Base-by-base conservation (phyloP, 306 rosid species). In the Canavalia ensiformis region DNA sequence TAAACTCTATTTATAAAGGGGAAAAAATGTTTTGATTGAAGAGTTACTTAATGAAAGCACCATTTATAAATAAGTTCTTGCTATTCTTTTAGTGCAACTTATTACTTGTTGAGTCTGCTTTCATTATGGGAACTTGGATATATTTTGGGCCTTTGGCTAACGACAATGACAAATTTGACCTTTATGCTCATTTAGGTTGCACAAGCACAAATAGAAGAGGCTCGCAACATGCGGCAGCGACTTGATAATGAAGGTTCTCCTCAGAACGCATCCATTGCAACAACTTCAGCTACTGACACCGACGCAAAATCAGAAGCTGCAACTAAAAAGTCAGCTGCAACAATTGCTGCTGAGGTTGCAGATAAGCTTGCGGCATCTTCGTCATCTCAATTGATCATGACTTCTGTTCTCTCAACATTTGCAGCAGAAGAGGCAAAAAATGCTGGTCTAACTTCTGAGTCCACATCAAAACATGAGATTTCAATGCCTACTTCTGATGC, bases 331-430 rank as follows among this genome's bases (percentile, higher is more conserved):
- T 91, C 95, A 8, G 86, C 97, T 67, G 90, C 98, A 67, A 89
- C 90, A 78, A 91, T 94, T 73, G 98, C 98, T 18, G 98, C 98
- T 18, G 88, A 86, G 89, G 97, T 94, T 79, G 97, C 98, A 0
- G 98, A 92, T 86, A 94, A 83, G 92, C 96, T 94, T 49, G 80
- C 97, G 10, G 97, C 98, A 77, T 94, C 97, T 35, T 88, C 89
- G 67, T 94, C 98, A 25, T 92, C 97, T 70, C 98, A 94, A 64
- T 69, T 91, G 65, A 94, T 94, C 79, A 94, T 94, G 97, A 54
- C 87, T 78, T 94, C 97, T 8, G 98, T 94, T 78, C 98, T 94
- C 78, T 88, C 94, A 33, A 82, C 96, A 46, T 90, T 94, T 75
- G 98, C 97, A 29, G 94, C 92, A 0, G 92, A 94, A 85, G 96